phyloP scores from a whole-genome alignment of 2,329 filamentous ascomycete species.

The Sarocladiaceae sp. region DNA sequence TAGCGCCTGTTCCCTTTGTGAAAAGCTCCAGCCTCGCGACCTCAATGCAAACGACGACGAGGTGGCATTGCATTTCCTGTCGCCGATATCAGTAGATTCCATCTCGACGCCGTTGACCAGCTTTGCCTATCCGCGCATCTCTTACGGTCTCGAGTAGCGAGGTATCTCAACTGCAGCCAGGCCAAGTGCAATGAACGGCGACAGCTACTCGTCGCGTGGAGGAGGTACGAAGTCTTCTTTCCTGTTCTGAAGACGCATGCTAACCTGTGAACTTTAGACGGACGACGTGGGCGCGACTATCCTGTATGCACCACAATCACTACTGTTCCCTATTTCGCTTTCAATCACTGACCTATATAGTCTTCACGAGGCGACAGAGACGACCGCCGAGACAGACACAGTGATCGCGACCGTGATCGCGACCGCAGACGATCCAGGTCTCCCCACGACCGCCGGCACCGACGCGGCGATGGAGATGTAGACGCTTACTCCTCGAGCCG shows the following conservation, averaged over 20 bases:
- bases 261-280: conserved; percentile 29
- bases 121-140: no score
- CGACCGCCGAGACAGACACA: conserved; percentile 26
- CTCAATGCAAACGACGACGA: conserved; percentile 15
- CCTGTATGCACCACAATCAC: conserved; percentile 41
- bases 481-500: conserved; percentile 91
- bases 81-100: neutral
- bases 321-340: neutral
- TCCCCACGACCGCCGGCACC: conserved; percentile 61
- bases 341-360: conserved; percentile 8
- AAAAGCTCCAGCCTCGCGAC: conserved; percentile 41
- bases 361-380: conserved; percentile 23
- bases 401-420: conserved; percentile 32
- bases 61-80: neutral
- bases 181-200: conserved; percentile 66
- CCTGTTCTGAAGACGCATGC: conserved; percentile 25
- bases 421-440: conserved; percentile 79
- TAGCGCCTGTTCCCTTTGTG: conserved; percentile 15
- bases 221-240: no score
- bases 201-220: conserved; percentile 67
- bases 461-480: conserved; percentile 65
- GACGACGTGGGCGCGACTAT: conserved; percentile 51
- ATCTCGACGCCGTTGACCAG: conserved; percentile 5
- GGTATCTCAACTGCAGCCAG: neutral
- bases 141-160: no score